Evolutionary conservation across 345 rosid species (phyloP), one percentile per base, ranked within the genome.

Genomic region (Excoecaria cochinchinensis): DNA sequence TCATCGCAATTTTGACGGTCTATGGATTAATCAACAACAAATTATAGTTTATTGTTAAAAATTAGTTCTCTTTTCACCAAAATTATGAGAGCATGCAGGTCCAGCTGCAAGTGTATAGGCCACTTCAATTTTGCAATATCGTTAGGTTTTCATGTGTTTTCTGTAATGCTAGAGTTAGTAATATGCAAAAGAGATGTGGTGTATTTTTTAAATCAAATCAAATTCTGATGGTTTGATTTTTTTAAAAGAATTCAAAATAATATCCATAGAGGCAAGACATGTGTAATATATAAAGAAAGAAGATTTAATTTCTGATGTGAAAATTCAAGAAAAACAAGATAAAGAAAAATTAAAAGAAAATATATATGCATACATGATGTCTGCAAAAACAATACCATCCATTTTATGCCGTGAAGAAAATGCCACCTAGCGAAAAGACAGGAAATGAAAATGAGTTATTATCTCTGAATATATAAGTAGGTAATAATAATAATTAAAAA

Each of bases 1-100:
- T 76, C 19, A 72, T 76, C 77, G 80, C 74, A 52, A 71, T 80
- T 46, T 69, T 76, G 11, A 69, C 60, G 36, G 83, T 72, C 25
- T 72, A 80, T 47, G 83, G 83, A 46, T 60, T 80, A 60, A 76
- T 80, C 57, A 71, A 46, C 19, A n/a, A 73, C n/a, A 80, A 48
- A 21, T 19, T 79, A 76, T 79, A 75, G 73, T 38, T 17, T 52
- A 12, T 46, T 21, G 3, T n/a, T 15, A 12, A 36, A 6, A 42
- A n/a, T 47, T 15, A 9, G 6, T 8, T 48, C 14, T 22, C 12
- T 59, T 8, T 6, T 44, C 48, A 44, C 10, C 7, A 44, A 10
- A 44, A 44, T 44, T 44, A 10, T 44, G 48, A 44, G 48, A 44
- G 8, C 7, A 44, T 44, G 48, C 47, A 44, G 47, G 47, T 44